These are phyloP conservation scores for Seiridium cupressi DNA, from an alignment of 2,329 filamentous ascomycete genomes.

Conservation along the genomic window DNA sequence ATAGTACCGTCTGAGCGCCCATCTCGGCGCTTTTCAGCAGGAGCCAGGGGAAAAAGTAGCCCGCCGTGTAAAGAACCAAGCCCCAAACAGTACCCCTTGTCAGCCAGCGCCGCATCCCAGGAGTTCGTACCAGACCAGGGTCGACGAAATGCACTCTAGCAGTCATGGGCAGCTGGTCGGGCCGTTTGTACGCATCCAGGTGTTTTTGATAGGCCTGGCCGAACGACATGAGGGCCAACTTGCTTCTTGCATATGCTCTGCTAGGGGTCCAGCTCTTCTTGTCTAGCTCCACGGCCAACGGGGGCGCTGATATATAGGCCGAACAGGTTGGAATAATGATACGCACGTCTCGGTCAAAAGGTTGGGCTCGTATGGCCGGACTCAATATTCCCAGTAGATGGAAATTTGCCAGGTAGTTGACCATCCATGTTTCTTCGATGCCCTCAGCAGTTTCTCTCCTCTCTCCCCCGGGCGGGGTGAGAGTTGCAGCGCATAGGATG, in stretches of 20 bases:
- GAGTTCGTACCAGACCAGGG: constrained; percentile 80
- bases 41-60: constrained; percentile 83
- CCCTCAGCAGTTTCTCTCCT: constrained; percentile 69
- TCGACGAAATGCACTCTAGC: constrained; percentile 84
- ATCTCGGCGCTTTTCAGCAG: constrained; percentile 80
- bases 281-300: constrained; percentile 54
- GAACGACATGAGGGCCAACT: constrained; percentile 85
- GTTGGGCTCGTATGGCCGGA: constrained; percentile 86
- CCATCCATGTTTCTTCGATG: constrained; percentile 85
- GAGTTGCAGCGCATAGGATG: constrained; percentile 78
- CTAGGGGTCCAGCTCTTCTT: constrained; percentile 53
- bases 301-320: constrained; percentile 77
- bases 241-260: constrained; percentile 62
- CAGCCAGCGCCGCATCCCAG: constrained; percentile 83
- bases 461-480: constrained; percentile 66
- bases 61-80: constrained; percentile 70
- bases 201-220: constrained; percentile 91
- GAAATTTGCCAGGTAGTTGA: constrained; percentile 96
- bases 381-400: constrained; percentile 89
- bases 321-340: constrained; percentile 85
- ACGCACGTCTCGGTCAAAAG: constrained; percentile 88
- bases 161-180: constrained; percentile 80
- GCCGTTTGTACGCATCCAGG: constrained; percentile 77
- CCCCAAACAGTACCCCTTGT: constrained; percentile 82
- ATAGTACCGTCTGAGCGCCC: constrained; percentile 84